Conservation (phyloP, 495 filamentous ascomycete genomes). For the Physcia stellaris region DNA sequence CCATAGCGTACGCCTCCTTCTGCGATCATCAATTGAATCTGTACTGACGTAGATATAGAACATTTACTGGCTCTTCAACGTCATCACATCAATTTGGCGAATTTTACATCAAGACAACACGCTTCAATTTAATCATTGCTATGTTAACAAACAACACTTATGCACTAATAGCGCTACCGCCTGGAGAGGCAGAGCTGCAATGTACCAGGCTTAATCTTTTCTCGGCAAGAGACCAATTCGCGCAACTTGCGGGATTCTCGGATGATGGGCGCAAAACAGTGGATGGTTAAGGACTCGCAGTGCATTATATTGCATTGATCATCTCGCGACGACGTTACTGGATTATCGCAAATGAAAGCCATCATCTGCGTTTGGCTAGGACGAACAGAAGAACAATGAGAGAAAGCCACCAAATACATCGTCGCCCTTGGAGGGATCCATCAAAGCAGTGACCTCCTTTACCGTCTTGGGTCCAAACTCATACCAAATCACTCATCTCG, state of each 20-base stretch:
- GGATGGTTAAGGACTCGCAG: no score
- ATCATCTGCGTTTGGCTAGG: no score
- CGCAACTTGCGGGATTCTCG: conserved; percentile 2
- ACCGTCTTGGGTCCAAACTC: no score
- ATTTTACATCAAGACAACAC: conserved; percentile 51
- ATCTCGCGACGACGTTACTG: no score
- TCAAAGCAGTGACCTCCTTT: no score
- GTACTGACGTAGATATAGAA: background rate
- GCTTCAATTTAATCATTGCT: conserved; percentile 84
- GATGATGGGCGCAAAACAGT: no score
- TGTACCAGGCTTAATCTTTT: conserved; percentile 78
- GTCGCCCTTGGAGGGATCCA: no score
- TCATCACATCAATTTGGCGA: conserved; percentile 47
- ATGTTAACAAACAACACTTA: conserved; percentile 96
- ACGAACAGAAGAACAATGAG: no score
- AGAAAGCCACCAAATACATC: no score
- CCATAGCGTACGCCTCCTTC: conserved; percentile 34
- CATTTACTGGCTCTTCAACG: conserved; percentile 36
- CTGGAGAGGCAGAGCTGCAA: conserved; percentile 77
- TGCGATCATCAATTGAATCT: conserved; percentile 30
- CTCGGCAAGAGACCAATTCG: conserved; percentile 71
- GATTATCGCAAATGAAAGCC: no score
- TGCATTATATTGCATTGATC: no score
- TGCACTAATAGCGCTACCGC: conserved; percentile 77
- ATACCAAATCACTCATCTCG: no score